phyloP scores from a whole-genome alignment of 2,329 filamentous ascomycete genomes.

The Xylaria sp. region DNA sequence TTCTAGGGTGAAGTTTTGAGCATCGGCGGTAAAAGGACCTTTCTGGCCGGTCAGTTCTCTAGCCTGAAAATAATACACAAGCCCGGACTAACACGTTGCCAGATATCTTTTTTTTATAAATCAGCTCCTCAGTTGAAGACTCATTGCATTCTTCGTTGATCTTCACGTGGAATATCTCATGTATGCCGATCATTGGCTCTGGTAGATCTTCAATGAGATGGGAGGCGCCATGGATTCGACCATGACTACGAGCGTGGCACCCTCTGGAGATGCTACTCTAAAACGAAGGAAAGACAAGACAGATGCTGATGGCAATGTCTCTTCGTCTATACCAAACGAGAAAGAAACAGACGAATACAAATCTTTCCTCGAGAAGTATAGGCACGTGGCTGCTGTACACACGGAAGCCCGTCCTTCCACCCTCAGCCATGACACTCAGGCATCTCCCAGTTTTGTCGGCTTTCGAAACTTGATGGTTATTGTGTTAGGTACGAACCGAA shows the following conservation, averaged over 20 bases:
- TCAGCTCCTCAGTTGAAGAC: background rate
- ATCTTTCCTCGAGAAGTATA: slow-evolving; percentile 63
- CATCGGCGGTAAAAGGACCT: background rate
- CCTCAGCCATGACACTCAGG: slow-evolving; percentile 74
- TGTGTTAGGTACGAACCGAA: slow-evolving; percentile 61
- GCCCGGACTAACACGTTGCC: slow-evolving; percentile 1
- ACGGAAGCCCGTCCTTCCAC: slow-evolving; percentile 66
- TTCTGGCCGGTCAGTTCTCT: background rate
- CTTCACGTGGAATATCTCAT: background rate
- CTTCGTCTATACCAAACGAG: slow-evolving; percentile 17
- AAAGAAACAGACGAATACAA: slow-evolving; percentile 32
- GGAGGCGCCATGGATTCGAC: slow-evolving; percentile 37
- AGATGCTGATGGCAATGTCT: background rate
- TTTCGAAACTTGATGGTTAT: slow-evolving; percentile 97
- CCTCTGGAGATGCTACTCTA: slow-evolving; percentile 18
- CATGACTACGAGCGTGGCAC: slow-evolving; percentile 36
- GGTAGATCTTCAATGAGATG: background rate
- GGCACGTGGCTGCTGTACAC: slow-evolving; percentile 87
- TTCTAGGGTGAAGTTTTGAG: background rate
- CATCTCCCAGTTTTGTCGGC: slow-evolving; percentile 78
- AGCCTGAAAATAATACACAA: slow-evolving; percentile 1
- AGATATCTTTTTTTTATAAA: slow-evolving; percentile 1
- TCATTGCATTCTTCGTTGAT: background rate
- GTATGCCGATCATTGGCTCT: background rate
- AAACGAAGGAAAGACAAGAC: slow-evolving; percentile 21